A percentile compares a stretch with the other conserved stretches of the same genome.
These are phyloP conservation scores for Plantago major DNA, from an alignment of 257 asterid species.

Conservation along the genomic window DNA sequence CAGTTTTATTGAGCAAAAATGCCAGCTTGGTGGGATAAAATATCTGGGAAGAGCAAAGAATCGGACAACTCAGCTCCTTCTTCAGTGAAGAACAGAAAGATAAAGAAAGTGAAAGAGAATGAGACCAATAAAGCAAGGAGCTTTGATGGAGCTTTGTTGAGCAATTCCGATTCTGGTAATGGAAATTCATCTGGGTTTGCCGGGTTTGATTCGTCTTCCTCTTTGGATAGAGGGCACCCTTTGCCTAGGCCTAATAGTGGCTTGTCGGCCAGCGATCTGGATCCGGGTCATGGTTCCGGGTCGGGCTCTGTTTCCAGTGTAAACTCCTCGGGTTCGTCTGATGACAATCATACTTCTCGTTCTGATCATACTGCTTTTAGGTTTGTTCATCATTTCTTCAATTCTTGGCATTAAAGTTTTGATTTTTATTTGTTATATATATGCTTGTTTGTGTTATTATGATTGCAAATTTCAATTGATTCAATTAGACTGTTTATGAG, in stretches of 20 bases:
- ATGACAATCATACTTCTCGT: slow-evolving; percentile 39
- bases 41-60: slow-evolving; percentile 25
- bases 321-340: slow-evolving; percentile 79
- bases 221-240: slow-evolving; percentile 61
- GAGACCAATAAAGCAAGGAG: slow-evolving; percentile 35
- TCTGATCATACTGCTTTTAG: slow-evolving; percentile 33
- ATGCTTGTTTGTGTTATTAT: slow-evolving; percentile 19
- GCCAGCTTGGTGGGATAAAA: slow-evolving; percentile 49
- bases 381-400: slow-evolving; percentile 19
- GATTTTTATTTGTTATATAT: neutral
- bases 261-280: slow-evolving; percentile 29
- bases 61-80: slow-evolving; percentile 35
- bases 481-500: neutral
- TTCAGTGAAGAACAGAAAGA: slow-evolving; percentile 28
- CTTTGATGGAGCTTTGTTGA: slow-evolving; percentile 47
- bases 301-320: slow-evolving; percentile 80
- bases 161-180: slow-evolving; percentile 50
- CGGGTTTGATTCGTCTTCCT: slow-evolving; percentile 89
- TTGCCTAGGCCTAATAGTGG: slow-evolving; percentile 53
- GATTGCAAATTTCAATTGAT: slow-evolving; percentile 8
- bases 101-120: slow-evolving; percentile 24
- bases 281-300: slow-evolving; percentile 44
- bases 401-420: neutral
- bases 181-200: slow-evolving; percentile 50
- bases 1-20: slow-evolving; percentile 18